Evolutionary conservation across 2,329 filamentous ascomycete species (phyloP).

Genomic region (Pseudogymnoascus sp.): DNA sequence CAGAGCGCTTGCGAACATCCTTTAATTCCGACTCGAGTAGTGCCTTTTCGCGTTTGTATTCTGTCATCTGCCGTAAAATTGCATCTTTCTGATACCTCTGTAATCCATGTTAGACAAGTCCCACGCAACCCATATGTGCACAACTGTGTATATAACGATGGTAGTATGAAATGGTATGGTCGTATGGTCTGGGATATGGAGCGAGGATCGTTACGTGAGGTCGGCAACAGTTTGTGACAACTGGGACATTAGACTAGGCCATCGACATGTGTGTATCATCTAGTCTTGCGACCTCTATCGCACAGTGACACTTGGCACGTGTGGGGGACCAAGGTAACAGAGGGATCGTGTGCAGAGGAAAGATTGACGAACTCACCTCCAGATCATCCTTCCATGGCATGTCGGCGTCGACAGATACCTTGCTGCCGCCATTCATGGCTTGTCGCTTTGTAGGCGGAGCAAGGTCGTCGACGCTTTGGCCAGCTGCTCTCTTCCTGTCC

Average conservation of each 20-base stretch:
- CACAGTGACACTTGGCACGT: conserved; percentile 17
- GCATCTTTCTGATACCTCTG: conserved; percentile 93
- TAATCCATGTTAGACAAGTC: conserved; percentile 17
- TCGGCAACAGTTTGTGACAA: conserved; percentile 1
- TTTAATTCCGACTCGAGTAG: conserved; percentile 74
- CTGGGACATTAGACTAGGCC: conserved; percentile 6
- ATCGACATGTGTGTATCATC: conserved; percentile 9
- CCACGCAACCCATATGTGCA: background rate
- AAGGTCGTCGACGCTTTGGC: conserved; percentile 70
- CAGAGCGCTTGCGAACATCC: conserved; percentile 69
- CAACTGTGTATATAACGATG: background rate
- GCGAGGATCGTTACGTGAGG: background rate
- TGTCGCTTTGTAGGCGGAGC: conserved; percentile 89
- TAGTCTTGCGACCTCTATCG: conserved; percentile 9
- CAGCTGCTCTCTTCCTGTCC: conserved; percentile 94
- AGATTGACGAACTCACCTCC: conserved; percentile 54
- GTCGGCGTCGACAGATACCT: conserved; percentile 57
- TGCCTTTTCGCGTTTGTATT: conserved; percentile 86
- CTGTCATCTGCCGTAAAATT: conserved; percentile 94
- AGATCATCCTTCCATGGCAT: conserved; percentile 65
- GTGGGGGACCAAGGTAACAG: conserved; percentile 13
- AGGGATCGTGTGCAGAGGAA: conserved; percentile 11
- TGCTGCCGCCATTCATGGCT: conserved; percentile 73
- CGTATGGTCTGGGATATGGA: conserved; percentile 1
- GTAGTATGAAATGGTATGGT: background rate